These are phyloP conservation scores for Penicillium sp. DNA, from an alignment of 2,329 filamentous ascomycete species.

Conservation along the genomic window DNA sequence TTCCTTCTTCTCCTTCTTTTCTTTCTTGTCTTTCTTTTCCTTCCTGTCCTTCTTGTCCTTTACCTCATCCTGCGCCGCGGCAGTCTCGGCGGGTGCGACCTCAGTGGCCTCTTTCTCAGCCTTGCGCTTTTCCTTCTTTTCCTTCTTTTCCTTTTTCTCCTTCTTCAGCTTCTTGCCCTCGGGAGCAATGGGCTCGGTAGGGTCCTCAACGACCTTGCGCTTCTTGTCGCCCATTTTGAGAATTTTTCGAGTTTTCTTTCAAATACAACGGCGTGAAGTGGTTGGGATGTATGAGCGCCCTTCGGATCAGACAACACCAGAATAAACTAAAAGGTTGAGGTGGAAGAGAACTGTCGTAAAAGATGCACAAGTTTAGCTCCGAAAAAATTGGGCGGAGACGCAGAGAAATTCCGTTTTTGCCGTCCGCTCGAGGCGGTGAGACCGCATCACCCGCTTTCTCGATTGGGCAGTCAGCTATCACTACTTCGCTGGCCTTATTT, in stretches of 20 bases:
- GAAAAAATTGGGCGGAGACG: constrained; percentile 28
- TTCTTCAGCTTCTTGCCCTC: constrained; percentile 36
- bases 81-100: constrained; percentile 3
- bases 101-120: constrained; percentile 4
- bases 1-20: constrained; percentile 10
- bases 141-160: constrained; percentile 28
- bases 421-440: constrained; percentile 26
- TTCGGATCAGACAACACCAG: background rate
- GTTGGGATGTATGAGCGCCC: background rate
- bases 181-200: constrained; percentile 23
- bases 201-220: constrained; percentile 38
- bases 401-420: constrained; percentile 32
- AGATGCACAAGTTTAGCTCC: constrained; percentile 10
- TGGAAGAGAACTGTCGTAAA: background rate
- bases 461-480: constrained; percentile 6
- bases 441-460: background rate
- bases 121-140: constrained; percentile 22
- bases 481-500: background rate
- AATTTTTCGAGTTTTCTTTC: background rate
- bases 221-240: constrained; percentile 39
- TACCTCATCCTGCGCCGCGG: constrained; percentile 10
- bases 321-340: background rate
- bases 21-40: constrained; percentile 8
- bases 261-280: background rate
- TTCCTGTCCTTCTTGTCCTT: constrained; percentile 18